Conservation (phyloP, 2,329 filamentous ascomycete species). For the Claviceps sp. region DNA sequence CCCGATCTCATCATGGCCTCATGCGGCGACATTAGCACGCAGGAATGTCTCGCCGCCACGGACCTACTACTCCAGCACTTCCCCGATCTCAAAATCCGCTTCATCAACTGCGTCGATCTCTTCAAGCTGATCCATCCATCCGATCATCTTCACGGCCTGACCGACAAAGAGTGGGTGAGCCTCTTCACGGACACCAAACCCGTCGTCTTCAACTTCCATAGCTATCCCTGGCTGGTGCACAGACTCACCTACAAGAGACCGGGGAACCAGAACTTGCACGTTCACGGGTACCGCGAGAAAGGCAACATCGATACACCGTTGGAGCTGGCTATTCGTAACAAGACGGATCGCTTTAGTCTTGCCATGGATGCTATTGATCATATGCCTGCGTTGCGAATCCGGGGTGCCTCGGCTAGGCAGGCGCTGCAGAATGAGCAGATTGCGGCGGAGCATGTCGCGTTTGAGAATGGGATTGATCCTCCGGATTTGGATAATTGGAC, state of each 20-base stretch:
- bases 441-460: constrained; percentile 48
- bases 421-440: constrained; percentile 52
- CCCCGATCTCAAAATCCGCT: constrained; percentile 60
- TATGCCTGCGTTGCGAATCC: constrained; percentile 49
- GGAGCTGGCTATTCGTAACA: constrained; percentile 64
- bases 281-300: constrained; percentile 72
- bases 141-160: constrained; percentile 62
- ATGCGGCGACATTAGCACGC: constrained; percentile 61
- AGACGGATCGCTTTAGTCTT: constrained; percentile 63
- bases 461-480: constrained; percentile 58
- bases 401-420: constrained; percentile 48
- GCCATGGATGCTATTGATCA: constrained; percentile 66
- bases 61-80: constrained; percentile 59
- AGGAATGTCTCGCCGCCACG: constrained; percentile 61
- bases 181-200: constrained; percentile 62
- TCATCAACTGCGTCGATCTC: constrained; percentile 68
- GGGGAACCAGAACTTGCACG: constrained; percentile 53
- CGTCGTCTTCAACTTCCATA: constrained; percentile 75
- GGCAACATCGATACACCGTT: constrained; percentile 74
- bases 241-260: constrained; percentile 63
- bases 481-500: constrained; percentile 50
- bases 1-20: constrained; percentile 66
- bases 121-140: constrained; percentile 62
- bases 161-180: constrained; percentile 49
- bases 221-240: constrained; percentile 69